Base-by-base conservation (phyloP, 768 basidiomycete genomes). In the Chlorophyllum brunneum region DNA sequence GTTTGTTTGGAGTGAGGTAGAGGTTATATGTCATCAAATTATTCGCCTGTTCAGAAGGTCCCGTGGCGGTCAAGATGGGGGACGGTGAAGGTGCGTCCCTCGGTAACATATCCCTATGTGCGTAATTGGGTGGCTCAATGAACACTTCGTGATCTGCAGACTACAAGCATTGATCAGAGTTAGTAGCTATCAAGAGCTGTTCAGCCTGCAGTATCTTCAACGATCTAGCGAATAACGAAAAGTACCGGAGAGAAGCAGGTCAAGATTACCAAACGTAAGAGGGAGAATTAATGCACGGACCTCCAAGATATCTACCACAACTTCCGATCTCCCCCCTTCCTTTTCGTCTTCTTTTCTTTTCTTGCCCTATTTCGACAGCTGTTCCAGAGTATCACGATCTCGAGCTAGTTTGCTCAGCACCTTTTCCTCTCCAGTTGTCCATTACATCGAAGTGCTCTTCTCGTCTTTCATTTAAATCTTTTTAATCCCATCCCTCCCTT, bases 401-500 rank as follows among this genome's bases (percentile, higher is more conserved):
- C 8, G 20, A n/a, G 41, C 31, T 33, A 36, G 11, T 36, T 16
- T 36, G 34, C 11, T 16, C 33, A 5, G 16, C 38, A 20, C 26
- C 11, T 24, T 29, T 22, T 40, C 16, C n/a, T 40, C n/a, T 48
- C 23, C n/a, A n/a, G 37, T n/a, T 31, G 27, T 39, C 48, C 48
- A n/a, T 48, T 22, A 27, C 30, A 6, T 34, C 15, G 30, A 45
- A 37, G 24, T 36, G 24, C 26, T 23, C 20, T 49, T 40, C 48
- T 23, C 29, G 37, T 31, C 37, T 39, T 24, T 39, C 27, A 18
- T 27, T 39, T 30, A 27, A 20, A 23, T 16, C 16, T 43, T 49
- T 58, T 11, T 16, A 56, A 47, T 30, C 52, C 49, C 51, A 23
- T 52, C 51, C 61, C 50, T 50, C n/a, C 20, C 48, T 39, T 20